Evolutionary conservation across 805 yeast genomes (phyloP).

Genomic region (Priceomyces haplophilus): DNA sequence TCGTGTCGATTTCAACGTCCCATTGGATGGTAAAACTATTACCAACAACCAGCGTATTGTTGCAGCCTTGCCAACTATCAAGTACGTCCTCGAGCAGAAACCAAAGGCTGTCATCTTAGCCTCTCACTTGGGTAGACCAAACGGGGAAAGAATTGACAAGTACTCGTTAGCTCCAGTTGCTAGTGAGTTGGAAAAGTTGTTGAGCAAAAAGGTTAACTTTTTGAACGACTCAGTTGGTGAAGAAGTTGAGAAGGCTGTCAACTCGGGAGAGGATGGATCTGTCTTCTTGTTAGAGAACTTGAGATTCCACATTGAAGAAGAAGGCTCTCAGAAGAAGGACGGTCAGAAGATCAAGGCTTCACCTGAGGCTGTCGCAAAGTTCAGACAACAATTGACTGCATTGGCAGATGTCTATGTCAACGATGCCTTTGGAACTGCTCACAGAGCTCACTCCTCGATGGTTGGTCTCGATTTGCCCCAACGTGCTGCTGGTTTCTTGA

Average conservation of each 20-base stretch:
- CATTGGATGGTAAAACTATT: conserved; percentile 92
- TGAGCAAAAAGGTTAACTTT: conserved; percentile 71
- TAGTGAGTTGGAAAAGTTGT: conserved; percentile 75
- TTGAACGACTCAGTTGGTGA: conserved; percentile 89
- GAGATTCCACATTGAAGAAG: conserved; percentile 97
- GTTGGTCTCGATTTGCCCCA: conserved; percentile 95
- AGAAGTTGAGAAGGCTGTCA: conserved; percentile 79
- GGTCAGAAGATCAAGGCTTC: conserved; percentile 95
- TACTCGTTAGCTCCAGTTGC: conserved; percentile 94
- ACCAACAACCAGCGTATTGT: conserved; percentile 99
- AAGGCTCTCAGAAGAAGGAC: conserved; percentile 87
- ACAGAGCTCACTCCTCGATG: conserved; percentile 99
- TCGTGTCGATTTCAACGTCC: conserved; percentile 96
- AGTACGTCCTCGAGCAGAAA: conserved; percentile 86
- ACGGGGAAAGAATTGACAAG: conserved; percentile 83
- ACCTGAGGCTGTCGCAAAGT: conserved; percentile 74
- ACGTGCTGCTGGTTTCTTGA: conserved; percentile 98
- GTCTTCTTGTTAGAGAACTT: conserved; percentile 93
- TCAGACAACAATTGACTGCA: conserved; percentile 86
- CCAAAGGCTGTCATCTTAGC: conserved; percentile 92
- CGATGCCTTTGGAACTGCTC: conserved; percentile 99
- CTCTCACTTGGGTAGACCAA: conserved; percentile 99
- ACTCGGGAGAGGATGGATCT: conserved; percentile 71
- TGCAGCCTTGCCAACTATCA: conserved; percentile 98
- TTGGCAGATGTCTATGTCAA: conserved; percentile 96